Evolutionary conservation across 1,284 basidiomycete genomes (phyloP), one percentile per base, ranked within the genome.

Genomic region (Moniliophthora roreri): DNA sequence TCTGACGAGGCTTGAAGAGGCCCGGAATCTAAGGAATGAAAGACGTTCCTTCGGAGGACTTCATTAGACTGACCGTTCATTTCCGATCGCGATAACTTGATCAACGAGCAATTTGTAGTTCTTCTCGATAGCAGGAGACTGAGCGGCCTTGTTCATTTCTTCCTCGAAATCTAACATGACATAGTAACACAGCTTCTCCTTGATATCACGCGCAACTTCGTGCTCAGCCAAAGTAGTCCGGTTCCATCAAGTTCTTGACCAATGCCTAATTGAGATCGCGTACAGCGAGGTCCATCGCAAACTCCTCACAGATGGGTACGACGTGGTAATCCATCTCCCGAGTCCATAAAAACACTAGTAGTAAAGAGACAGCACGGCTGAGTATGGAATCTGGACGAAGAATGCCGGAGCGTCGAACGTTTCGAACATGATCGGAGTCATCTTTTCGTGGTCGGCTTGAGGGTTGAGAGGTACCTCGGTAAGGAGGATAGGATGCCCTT

Each of bases 1-100:
- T 67, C 95, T 95, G 55, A 97, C 79, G 81, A 51, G 95, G 95
- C 79, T 97, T 92, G 93, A 98, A 98, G 67, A 98, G 60, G 91
- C 89, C 69, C 95, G 93, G 95, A 98, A 98, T 62, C 88, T 90
- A 58, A 28, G 28, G 34, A 45, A 11, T 34, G 36, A 47, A 35
- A 6, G n/a, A 37, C 18, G 24, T 3, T 11, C 3, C 2, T 23
- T 46, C 32, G n/a, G 21, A 21, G 16, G 5, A 13, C 20, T 5
- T 1, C 1, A 41, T 11, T 18, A 1, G 1, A 50, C 48, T 4
- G n/a, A 57, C 56, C 56, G 41, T 39, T 57, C 56, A 40, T 57
- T 57, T 4, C 56, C 56, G 35, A 57, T 57, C 20, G 56, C 54
- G 13, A 57, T 57, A 18, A 57, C 50, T 23, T 54, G 52, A 21